Base-by-base conservation (phyloP, 257 asterid species). In the Solanum infundibuliforme region DNA sequence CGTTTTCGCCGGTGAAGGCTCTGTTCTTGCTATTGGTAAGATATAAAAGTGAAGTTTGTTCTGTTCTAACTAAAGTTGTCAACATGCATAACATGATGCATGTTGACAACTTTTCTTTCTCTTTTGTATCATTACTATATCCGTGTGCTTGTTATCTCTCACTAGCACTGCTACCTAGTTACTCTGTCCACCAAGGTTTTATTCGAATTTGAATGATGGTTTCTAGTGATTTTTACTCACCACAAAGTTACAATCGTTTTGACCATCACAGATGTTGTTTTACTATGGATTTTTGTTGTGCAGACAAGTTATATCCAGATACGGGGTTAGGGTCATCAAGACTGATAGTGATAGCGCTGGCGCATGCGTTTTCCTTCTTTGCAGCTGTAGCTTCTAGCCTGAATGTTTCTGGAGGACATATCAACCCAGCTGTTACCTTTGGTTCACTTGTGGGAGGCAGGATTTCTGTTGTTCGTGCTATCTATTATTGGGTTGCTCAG, bases 401-500 rank as follows among this genome's bases (percentile, higher is more conserved):
- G 94, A 97, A 95, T 34, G 98, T 97, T 1, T 95, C 99, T 7
- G 99, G 99, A 1, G 99, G 99, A 0, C 99, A 97, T 88, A 43
- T 95, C 14, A 97, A 97, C 32, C 99, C 99, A 1, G 99, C 99
- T 0, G 96, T 97, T 85, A 97, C 99, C 69, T 94, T 97, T 8
- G 99, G 98, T 5, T 95, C 99, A 2, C 98, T 97, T 0, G 99
- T 97, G 1, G 96, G 98, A 4, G 99, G 99, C 3, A 88, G 99
- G 77, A 90, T 95, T 62, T 93, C 99, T 8, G 13, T 97, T 8
- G 90, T 97, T 5, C 96, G 98, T 12, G 98, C 99, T 1, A 6
- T 96, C 9, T 96, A 91, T 93, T 96, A 97, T 89, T 97, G 99
- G 99, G 62, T 92, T 35, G 99, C 99, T n/a, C 99, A 97, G 94